Evolutionary conservation across 306 rosid genomes (phyloP), one percentile per base, ranked within the genome.

Genomic region (Acmispon strigosus): DNA sequence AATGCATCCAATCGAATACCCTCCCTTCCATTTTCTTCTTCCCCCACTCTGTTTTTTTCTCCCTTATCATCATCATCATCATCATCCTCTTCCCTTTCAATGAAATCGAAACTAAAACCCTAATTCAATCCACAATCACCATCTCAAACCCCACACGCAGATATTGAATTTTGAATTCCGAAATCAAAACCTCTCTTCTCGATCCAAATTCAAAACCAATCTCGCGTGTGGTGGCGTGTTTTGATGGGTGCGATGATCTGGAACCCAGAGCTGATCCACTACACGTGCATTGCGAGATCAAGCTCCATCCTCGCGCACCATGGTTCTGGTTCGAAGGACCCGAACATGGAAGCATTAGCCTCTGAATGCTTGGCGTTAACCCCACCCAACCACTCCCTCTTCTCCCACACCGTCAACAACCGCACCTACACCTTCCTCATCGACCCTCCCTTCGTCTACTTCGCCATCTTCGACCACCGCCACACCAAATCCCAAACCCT

Each of bases 281-380:
- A 94, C 39, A 78, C 81, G 16, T 91, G 97, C 96, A 87, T 91
- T 91, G 95, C 96, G 3, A 78, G 76, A 59, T 80, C 80, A n/a
- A 73, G 53, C 27, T 84, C 88, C 7, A 72, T 89, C 71, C 81
- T 94, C 7, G 96, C 86, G 59, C 87, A 87, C 47, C 79, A 86
- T 70, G 37, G 15, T 43, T 50, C 80, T 2, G 52, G 19, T 34
- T 10, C 69, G 45, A 66, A 60, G 1, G 89, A 89, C 19, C 49
- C 87, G 1, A 80, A 69, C 65, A 80, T 91, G 69, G 86, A 84
- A 60, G 56, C 66, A 6, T 61, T 94, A 5, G 96, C 90, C 15
- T 84, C 81, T 2, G 43, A 86, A 84, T 94, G 97, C 78, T 62
- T 94, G 55, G 81, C 79, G 44, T 73, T 73, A 22, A 36, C 87